Evolutionary conservation across 2,329 filamentous ascomycete genomes (phyloP).

Genomic region (Grosmannia serpens): DNA sequence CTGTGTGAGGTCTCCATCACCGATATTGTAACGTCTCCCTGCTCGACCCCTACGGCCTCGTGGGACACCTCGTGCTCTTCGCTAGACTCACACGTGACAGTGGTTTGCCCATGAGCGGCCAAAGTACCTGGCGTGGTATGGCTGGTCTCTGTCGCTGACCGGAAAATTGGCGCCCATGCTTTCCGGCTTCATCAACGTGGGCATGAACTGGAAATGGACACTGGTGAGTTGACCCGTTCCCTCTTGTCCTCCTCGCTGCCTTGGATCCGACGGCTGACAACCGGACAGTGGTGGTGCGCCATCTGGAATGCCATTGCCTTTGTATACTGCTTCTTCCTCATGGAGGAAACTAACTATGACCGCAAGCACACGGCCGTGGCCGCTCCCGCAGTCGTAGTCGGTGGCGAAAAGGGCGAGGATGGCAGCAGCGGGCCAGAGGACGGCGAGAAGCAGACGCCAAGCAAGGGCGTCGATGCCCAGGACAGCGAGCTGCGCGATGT

Average conservation of each 20-base stretch:
- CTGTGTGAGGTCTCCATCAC: constrained; percentile 26
- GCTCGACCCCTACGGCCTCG: not conserved
- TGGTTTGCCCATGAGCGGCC: constrained; percentile 17
- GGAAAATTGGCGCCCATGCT: constrained; percentile 35
- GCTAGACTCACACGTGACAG: not conserved
- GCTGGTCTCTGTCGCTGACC: constrained; percentile 27
- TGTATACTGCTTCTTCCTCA: constrained; percentile 34
- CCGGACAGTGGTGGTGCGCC: constrained; percentile 12
- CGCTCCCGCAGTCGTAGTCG: not conserved
- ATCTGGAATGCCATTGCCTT: constrained; percentile 19
- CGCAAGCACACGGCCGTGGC: constrained; percentile 1
- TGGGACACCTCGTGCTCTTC: not conserved
- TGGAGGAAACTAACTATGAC: constrained; percentile 42
- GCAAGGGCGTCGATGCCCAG: not conserved
- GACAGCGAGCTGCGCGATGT: constrained; percentile 1
- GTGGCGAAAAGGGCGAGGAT: not conserved
- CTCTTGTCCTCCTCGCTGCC: not conserved
- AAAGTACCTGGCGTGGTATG: constrained; percentile 29
- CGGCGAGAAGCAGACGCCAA: not conserved
- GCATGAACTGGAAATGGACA: constrained; percentile 37
- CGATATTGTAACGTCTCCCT: constrained; percentile 11
- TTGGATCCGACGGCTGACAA: not conserved
- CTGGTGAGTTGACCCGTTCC: constrained; percentile 1
- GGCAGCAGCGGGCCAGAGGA: not conserved
- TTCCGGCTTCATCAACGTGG: constrained; percentile 36